Evolutionary conservation across 352 stramenopile genomes (phyloP).

Genomic region (Globisporangium cederbergense): DNA sequence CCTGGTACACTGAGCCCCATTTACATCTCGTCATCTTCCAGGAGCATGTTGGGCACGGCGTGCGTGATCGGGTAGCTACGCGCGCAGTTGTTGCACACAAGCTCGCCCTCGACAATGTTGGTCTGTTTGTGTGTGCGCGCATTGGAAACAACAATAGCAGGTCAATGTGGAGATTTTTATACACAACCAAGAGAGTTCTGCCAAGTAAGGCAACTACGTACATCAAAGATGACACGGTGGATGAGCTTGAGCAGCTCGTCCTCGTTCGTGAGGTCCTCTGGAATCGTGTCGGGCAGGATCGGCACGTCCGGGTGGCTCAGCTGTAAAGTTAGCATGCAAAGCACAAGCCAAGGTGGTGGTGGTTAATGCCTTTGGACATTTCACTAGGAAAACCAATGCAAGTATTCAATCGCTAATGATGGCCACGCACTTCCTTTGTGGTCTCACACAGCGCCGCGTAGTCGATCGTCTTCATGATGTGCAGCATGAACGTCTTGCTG

Average conservation of each 20-base stretch:
- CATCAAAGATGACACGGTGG: slow-evolving; percentile 79
- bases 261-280: slow-evolving; percentile 45
- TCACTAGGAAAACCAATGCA: no score
- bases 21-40: slow-evolving; percentile 84
- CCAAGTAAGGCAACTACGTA: slow-evolving; percentile 25
- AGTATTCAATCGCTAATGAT: background rate
- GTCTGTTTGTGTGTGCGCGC: slow-evolving; percentile 36
- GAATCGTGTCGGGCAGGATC: slow-evolving; percentile 61
- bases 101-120: slow-evolving; percentile 81
- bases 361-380: background rate
- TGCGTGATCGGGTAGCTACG: slow-evolving; percentile 76
- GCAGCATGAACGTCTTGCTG: slow-evolving; percentile 81
- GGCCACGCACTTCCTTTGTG: slow-evolving; percentile 52
- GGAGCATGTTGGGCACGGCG: slow-evolving; percentile 82
- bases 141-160: background rate
- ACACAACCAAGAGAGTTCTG: background rate
- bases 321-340: slow-evolving; percentile 22
- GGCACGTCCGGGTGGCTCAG: slow-evolving; percentile 80
- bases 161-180: background rate
- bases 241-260: slow-evolving; percentile 75
- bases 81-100: slow-evolving; percentile 84
- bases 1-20: no score
- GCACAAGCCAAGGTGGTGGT: background rate
- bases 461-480: slow-evolving; percentile 87
- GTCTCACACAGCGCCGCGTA: slow-evolving; percentile 72